Evolutionary conservation across 352 stramenopile genomes (phyloP).

Genomic region (Lagenidium giganteum): DNA sequence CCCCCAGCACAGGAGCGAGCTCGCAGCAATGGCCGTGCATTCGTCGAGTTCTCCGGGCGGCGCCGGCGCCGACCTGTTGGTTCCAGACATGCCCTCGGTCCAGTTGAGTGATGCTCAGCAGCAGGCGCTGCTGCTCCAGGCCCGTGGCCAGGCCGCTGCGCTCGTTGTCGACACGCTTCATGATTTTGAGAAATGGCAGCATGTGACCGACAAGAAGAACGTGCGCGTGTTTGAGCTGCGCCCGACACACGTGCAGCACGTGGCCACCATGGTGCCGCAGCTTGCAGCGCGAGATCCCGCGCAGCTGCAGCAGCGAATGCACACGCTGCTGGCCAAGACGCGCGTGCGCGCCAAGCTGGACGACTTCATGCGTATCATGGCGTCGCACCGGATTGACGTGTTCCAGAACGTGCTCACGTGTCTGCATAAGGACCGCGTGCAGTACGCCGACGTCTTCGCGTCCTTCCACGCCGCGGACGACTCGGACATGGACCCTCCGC

Average conservation of each 20-base stretch:
- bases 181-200: conserved; percentile 64
- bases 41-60: no score
- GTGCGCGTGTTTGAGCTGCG: conserved; percentile 58
- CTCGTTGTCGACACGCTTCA: conserved; percentile 16
- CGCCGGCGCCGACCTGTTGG: no score
- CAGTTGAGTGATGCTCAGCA: no score
- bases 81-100: conserved; percentile 8
- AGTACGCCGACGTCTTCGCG: conserved; percentile 59
- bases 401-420: conserved; percentile 55
- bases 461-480: conserved; percentile 29
- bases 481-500: background rate
- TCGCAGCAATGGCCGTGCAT: no score
- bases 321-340: conserved; percentile 53
- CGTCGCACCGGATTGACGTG: conserved; percentile 31
- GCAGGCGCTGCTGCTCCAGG: background rate
- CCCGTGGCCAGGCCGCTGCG: background rate
- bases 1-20: no score
- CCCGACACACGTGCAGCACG: conserved; percentile 31
- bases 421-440: conserved; percentile 50
- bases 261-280: conserved; percentile 39
- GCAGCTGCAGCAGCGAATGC: conserved; percentile 24
- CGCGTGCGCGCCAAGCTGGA: conserved; percentile 53
- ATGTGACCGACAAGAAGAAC: conserved; percentile 2
- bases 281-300: conserved; percentile 12
- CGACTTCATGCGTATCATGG: conserved; percentile 62